Base-by-base conservation (phyloP, 805 yeast species). In the Millerozyma acaciae region DNA sequence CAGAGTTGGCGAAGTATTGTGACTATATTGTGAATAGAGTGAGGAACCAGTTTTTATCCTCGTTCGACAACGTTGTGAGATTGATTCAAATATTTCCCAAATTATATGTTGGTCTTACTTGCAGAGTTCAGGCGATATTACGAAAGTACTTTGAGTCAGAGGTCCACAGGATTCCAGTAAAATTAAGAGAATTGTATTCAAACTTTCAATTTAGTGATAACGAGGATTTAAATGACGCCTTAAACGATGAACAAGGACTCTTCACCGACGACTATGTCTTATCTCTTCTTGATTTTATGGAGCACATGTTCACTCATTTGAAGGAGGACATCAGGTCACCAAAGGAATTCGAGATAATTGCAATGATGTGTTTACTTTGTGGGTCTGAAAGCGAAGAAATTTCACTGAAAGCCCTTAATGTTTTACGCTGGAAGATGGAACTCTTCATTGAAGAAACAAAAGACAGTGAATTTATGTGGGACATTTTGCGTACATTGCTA, bases 361-460 rank as follows among this genome's bases (percentile, higher is more conserved):
- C n/a, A n/a, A n/a, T n/a, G n/a, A n/a, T n/a, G n/a, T n/a, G n/a
- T n/a, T n/a, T n/a, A n/a, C n/a, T n/a, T n/a, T n/a, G n/a, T n/a
- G 57, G 70, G 0, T 44, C 55, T 21, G 62, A 60, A 19, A 72
- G 68, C 15, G 65, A 60, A 5, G 47, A 42, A 2, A 46, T 75
- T 3, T 55, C 75, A 0, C 34, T 53, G 1, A 34, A 43, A 3
- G 62, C 71, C 0, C 60, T 73, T 1, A 64, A 62, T 25, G 36
- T 69, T 0, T 47, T 78, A 12, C 68, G 79, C 39, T 81, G 86
- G 87, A 70, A 77, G 55, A 61, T 69, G 17, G 33, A 45, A 2
- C 37, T 45, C 1, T 57, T 76, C 5, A 41, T 45, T 8, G 19
- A 34, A 12, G 37, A 28, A n/a, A 33, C 43, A 8, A 27, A 30